These are phyloP conservation scores for Exophiala bonariae DNA, from an alignment of 2,329 filamentous ascomycete species.

Conservation along the genomic window DNA sequence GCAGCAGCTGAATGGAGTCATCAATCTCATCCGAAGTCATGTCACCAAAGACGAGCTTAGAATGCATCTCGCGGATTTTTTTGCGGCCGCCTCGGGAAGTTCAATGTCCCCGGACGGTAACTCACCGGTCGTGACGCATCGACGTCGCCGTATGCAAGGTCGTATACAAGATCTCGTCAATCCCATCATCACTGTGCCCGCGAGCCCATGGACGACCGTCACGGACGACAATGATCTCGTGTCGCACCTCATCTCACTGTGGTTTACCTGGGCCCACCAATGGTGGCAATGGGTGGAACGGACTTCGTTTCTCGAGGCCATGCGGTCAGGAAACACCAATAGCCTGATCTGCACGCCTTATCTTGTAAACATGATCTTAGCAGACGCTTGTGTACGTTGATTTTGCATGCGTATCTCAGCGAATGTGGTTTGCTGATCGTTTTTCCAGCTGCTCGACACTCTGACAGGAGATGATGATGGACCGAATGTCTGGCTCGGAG, in stretches of 20 bases:
- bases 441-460: conserved; percentile 28
- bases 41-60: conserved; percentile 29
- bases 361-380: conserved; percentile 32
- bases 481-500: conserved; percentile 26
- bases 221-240: conserved; percentile 35
- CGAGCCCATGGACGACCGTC: conserved; percentile 35
- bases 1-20: conserved; percentile 14
- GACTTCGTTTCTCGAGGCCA: conserved; percentile 36
- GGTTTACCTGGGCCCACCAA: conserved; percentile 35
- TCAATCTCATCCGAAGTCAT: conserved; percentile 31
- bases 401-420: conserved; percentile 19
- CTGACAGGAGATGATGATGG: conserved; percentile 29
- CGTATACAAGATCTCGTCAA: conserved; percentile 31
- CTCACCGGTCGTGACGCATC: neutral
- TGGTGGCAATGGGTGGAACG: conserved; percentile 34
- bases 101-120: conserved; percentile 14
- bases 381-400: conserved; percentile 34
- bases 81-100: conserved; percentile 1
- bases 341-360: conserved; percentile 33
- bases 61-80: conserved; percentile 14
- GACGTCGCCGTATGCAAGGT: conserved; percentile 24
- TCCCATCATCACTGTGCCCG: conserved; percentile 30
- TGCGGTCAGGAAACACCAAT: conserved; percentile 31
- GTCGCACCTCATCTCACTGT: conserved; percentile 35
- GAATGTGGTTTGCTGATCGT: too few relatives aligned